Evolutionary conservation across 2,329 filamentous ascomycete genomes (phyloP), one percentile per base, ranked within the genome.

Genomic region (Venturia asperata): DNA sequence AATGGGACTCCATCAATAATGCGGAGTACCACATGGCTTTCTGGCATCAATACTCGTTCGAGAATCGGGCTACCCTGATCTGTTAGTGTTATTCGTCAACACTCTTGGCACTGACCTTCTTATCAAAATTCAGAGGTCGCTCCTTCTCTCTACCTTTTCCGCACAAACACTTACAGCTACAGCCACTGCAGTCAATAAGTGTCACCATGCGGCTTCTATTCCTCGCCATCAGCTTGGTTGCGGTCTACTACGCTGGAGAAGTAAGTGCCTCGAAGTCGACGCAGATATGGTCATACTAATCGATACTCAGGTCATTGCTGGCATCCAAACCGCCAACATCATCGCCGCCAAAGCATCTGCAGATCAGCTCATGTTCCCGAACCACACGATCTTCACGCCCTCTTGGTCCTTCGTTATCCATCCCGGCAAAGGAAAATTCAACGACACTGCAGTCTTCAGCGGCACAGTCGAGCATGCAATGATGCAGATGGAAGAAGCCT

Each of bases 351-450:
- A 55, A 34, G 27, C 15, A 34, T 21, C 24, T n/a, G 49, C 49
- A 55, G 49, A 55, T 24, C 49, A 55, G 21, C 15, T 55, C 24
- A 55, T 55, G 49, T 55, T 55, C 49, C 49, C 49, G 15, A 55
- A 55, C 49, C n/a, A 55, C 49, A 30, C 49, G 5, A 55, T 55
- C 49, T 7, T 6, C 49, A 55, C 49, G 15, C 49, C 27, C 24
- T 55, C 49, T 7, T 55, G 49, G 49, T 30, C 49, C 24, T 55
- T 55, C 27, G 24, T 30, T 3, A 15, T 55, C 9, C 21, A 55
- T n/a, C 49, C 49, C 49, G 49, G 49, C 2, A 55, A 27, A 30
- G 49, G 24, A 17, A 15, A 34, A 13, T 9, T 5, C 11, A 34
- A 19, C 15, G 24, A 27, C 49, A 55, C 49, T 4, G 49, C 49